Conservation (phyloP, 768 basidiomycete genomes). For the Lactifluus pinguis region DNA sequence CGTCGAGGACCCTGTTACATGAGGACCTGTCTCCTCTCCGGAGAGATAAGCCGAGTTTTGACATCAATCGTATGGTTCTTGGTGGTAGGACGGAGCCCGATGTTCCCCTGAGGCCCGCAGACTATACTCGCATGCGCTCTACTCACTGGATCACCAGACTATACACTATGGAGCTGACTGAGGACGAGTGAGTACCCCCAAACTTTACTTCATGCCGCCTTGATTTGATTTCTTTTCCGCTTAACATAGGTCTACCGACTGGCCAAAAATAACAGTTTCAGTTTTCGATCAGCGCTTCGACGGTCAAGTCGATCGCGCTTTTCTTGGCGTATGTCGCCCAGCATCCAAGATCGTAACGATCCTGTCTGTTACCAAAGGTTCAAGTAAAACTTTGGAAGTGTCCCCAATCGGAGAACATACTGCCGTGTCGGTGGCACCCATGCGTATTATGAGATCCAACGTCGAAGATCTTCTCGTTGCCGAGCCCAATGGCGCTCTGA, state of each 20-base stretch:
- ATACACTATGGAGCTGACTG: constrained; percentile 37
- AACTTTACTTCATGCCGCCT: neutral
- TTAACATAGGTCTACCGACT: constrained; percentile 22
- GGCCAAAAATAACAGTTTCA: constrained; percentile 43
- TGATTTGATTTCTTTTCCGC: neutral
- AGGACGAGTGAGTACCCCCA: constrained; percentile 36
- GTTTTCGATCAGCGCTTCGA: constrained; percentile 61
- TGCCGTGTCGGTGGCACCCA: constrained; percentile 46
- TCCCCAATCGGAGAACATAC: constrained; percentile 30
- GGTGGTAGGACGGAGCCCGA: constrained; percentile 42
- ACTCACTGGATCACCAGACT: constrained; percentile 67
- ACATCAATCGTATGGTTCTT: constrained; percentile 60
- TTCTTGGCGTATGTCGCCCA: constrained; percentile 50
- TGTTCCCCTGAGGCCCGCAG: constrained; percentile 31
- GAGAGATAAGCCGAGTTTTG: constrained; percentile 48
- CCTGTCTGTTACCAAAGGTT: constrained; percentile 38
- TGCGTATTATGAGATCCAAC: constrained; percentile 52
- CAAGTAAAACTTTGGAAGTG: constrained; percentile 36
- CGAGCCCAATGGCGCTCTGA: constrained; percentile 44
- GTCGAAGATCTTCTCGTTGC: constrained; percentile 66
- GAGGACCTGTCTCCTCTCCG: constrained; percentile 29
- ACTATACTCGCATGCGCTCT: constrained; percentile 60
- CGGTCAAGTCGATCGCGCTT: constrained; percentile 40
- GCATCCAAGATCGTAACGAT: constrained; percentile 36
- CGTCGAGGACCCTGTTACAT: constrained; percentile 6